These are phyloP conservation scores for Platanus orientalis DNA, from an alignment of 164 flowering plant species.

Conservation along the genomic window DNA sequence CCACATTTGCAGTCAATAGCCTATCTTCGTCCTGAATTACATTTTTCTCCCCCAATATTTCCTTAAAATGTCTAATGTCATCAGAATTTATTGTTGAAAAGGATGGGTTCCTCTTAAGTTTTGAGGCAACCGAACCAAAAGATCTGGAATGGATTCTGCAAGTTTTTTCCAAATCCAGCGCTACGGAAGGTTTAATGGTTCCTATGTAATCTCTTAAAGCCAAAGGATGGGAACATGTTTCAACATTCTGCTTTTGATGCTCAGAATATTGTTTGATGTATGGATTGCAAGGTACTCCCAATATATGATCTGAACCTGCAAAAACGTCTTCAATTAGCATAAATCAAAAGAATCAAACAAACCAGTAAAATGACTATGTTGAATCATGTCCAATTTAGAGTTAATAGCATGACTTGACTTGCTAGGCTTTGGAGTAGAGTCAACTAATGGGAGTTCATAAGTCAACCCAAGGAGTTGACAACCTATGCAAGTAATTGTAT, in stretches of 20 bases:
- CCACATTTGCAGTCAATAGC: constrained; percentile 60
- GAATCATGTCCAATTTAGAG: no score
- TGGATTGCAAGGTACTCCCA: not conserved
- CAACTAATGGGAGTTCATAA: no score
- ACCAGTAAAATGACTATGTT: not conserved
- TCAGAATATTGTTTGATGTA: not conserved
- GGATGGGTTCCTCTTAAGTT: constrained; percentile 43
- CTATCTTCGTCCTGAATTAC: constrained; percentile 76
- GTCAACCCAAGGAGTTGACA: no score
- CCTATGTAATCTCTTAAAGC: constrained; percentile 14
- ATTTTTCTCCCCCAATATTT: constrained; percentile 67
- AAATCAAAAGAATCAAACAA: not conserved
- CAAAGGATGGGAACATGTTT: not conserved
- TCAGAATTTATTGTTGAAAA: constrained; percentile 57
- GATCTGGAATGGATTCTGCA: constrained; percentile 20
- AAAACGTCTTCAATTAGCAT: not conserved
- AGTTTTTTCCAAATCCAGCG: constrained; percentile 6
- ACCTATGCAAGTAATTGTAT: no score
- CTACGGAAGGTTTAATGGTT: constrained; percentile 1
- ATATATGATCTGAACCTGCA: not conserved
- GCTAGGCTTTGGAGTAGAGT: no score
- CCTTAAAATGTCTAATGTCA: constrained; percentile 58
- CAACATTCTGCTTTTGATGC: not conserved
- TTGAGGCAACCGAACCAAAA: constrained; percentile 39
- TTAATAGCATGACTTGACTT: no score